Conservation (phyloP, 768 basidiomycete genomes). For the Mycena epipterygia region DNA sequence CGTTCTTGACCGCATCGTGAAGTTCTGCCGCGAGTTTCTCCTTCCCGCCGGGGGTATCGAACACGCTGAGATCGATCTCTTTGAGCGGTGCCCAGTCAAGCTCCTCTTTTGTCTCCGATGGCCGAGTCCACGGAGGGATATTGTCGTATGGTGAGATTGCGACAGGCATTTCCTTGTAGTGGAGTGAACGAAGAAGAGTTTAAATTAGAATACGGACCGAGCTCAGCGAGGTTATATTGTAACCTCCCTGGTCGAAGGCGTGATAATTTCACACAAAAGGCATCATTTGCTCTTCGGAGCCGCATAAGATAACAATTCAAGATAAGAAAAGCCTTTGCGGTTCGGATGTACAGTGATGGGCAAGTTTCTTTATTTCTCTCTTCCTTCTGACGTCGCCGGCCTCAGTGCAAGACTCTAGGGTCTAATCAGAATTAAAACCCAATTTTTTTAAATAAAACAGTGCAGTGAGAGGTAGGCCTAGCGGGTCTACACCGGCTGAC, state of each 20-base stretch:
- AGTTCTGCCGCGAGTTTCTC: conserved; percentile 49
- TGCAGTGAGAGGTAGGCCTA: too few species aligned
- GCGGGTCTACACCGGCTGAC: too few species aligned
- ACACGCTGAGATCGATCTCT: conserved; percentile 54
- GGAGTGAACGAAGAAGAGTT: not conserved
- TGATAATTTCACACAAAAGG: not conserved
- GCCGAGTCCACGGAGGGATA: conserved; percentile 33
- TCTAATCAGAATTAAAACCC: too few species aligned
- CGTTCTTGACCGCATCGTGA: conserved; percentile 52
- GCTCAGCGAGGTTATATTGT: too few species aligned
- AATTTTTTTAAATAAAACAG: too few species aligned
- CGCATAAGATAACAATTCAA: conserved; percentile 16
- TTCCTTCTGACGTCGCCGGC: too few species aligned
- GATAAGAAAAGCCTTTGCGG: not conserved
- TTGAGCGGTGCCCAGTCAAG: conserved; percentile 54
- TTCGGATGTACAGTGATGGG: too few species aligned
- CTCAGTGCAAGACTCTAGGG: too few species aligned
- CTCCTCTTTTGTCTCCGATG: conserved; percentile 38
- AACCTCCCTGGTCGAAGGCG: conserved; percentile 9
- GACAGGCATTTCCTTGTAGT: conserved; percentile 12
- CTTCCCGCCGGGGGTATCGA: conserved; percentile 48
- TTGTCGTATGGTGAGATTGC: conserved; percentile 18
- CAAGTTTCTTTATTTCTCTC: too few species aligned
- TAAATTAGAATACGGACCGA: not conserved
- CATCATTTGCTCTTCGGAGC: not conserved